Evolutionary conservation across 352 stramenopile species (phyloP).

Genomic region (Pythium guiyangense): DNA sequence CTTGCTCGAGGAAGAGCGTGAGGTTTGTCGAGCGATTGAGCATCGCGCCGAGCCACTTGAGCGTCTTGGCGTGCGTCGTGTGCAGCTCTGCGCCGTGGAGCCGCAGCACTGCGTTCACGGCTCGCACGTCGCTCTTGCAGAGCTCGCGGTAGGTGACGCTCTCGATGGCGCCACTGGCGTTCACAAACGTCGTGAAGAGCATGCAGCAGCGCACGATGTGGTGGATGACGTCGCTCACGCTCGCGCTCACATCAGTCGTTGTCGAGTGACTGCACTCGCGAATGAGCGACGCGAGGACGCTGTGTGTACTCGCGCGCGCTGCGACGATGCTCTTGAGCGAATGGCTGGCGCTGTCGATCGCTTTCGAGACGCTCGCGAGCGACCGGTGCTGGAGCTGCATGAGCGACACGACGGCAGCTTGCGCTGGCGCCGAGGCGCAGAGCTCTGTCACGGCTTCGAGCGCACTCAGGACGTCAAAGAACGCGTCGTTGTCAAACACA

Average conservation of each 20-base stretch:
- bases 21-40: slow-evolving; percentile 57
- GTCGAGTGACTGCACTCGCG: neutral
- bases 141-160: slow-evolving; percentile 38
- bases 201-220: slow-evolving; percentile 58
- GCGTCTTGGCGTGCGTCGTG: slow-evolving; percentile 38
- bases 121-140: slow-evolving; percentile 36
- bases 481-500: slow-evolving; percentile 6
- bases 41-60: slow-evolving; percentile 82
- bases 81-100: slow-evolving; percentile 23
- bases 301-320: slow-evolving; percentile 12
- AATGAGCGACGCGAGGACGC: slow-evolving; percentile 14
- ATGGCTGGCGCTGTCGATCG: slow-evolving; percentile 2
- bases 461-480: neutral
- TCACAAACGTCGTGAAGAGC: slow-evolving; percentile 54
- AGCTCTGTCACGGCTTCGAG: neutral
- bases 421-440: neutral
- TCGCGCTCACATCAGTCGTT: neutral
- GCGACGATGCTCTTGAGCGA: slow-evolving; percentile 9
- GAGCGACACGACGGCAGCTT: neutral
- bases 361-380: slow-evolving; percentile 7
- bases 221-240: slow-evolving; percentile 35
- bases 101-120: slow-evolving; percentile 37
- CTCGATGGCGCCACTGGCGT: slow-evolving; percentile 21
- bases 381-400: slow-evolving; percentile 14
- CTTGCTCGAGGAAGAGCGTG: slow-evolving; percentile 47